phyloP scores from a whole-genome alignment of 2,329 filamentous ascomycete species.

The Incumbomyces delicatus region DNA sequence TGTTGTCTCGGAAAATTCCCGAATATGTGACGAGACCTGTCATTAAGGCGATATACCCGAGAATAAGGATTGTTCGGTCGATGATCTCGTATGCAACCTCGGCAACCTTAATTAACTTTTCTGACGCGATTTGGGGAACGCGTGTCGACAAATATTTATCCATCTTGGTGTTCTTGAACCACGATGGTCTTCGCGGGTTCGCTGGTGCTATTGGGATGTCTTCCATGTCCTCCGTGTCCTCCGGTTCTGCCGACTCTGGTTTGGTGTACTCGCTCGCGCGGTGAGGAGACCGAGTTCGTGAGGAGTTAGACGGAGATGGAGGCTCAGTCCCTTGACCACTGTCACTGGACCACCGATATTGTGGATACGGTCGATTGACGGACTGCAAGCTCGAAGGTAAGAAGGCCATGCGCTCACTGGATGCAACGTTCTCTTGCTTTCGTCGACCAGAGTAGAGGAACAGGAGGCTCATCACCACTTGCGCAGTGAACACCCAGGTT shows the following conservation, averaged over 20 bases:
- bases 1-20: slow-evolving; percentile 66
- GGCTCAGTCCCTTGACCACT: slow-evolving; percentile 67
- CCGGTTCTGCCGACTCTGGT: slow-evolving; percentile 25
- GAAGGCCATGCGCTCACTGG: slow-evolving; percentile 48
- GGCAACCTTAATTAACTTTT: slow-evolving; percentile 46
- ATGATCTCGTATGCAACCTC: slow-evolving; percentile 55
- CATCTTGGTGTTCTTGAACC: slow-evolving; percentile 35
- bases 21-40: slow-evolving; percentile 68
- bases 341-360: slow-evolving; percentile 56
- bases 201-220: slow-evolving; percentile 32
- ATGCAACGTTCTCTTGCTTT: slow-evolving; percentile 24
- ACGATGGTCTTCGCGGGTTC: slow-evolving; percentile 11
- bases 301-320: slow-evolving; percentile 55
- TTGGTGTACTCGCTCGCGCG: slow-evolving; percentile 37
- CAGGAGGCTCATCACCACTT: slow-evolving; percentile 59
- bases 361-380: slow-evolving; percentile 30
- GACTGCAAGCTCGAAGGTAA: slow-evolving; percentile 52
- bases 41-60: slow-evolving; percentile 64
- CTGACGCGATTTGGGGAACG: slow-evolving; percentile 47
- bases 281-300: slow-evolving; percentile 50
- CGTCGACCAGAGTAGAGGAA: slow-evolving; percentile 48
- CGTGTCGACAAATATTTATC: slow-evolving; percentile 45
- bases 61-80: slow-evolving; percentile 65
- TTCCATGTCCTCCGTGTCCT: slow-evolving; percentile 38
- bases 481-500: slow-evolving; percentile 60